Base-by-base conservation (phyloP, 2,329 filamentous ascomycete genomes). In the Microcera coccophila region DNA sequence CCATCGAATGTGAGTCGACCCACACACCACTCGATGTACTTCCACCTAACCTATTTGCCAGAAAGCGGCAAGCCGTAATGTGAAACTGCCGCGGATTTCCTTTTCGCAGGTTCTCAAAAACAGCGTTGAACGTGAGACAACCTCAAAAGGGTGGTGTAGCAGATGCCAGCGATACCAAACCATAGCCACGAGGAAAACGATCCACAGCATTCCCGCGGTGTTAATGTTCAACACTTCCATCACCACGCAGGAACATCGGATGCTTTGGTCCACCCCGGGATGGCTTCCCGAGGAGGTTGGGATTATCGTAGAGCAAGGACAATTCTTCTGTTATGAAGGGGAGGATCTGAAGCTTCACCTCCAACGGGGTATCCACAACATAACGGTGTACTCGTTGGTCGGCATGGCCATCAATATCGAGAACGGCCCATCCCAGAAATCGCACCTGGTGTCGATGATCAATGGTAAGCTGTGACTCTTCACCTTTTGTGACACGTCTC, bases 221-320 rank as follows among this genome's bases (percentile, higher is more conserved):
- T 66, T 98, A 49, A 85, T 94, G 71, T 76, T 98, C 19, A 96
- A 96, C 60, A 87, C 89, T 1, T 80, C 87, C 10, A 84, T 87
- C 31, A 81, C 76, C 4, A 84, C 71, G 35, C 77, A 82, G 3
- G 86, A 91, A 50, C 81, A 89, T 26, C 84, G 84, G 55, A 78
- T 85, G 45, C 74, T 95, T 14, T 98, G 94, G 94, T 81, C 87
- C 1, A 88, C 83, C 11, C 88, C 88, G 1, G 88, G 87, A 14
- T 98, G 91, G 84, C 73, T 98, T 11, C 93, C 93, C 0, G 86
- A 93, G 59, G 90, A 97, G 62, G 90, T 98, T 57, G 93, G 93
- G 28, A 81, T 98, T 58, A 87, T 95, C 44, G 81, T 95, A 44
- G 87, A 94, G 46, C 81, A 87, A 57, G 89, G 88, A n/a, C 87